phyloP scores from a whole-genome alignment of 352 stramenopile genomes.

The Bremia lactucae region DNA sequence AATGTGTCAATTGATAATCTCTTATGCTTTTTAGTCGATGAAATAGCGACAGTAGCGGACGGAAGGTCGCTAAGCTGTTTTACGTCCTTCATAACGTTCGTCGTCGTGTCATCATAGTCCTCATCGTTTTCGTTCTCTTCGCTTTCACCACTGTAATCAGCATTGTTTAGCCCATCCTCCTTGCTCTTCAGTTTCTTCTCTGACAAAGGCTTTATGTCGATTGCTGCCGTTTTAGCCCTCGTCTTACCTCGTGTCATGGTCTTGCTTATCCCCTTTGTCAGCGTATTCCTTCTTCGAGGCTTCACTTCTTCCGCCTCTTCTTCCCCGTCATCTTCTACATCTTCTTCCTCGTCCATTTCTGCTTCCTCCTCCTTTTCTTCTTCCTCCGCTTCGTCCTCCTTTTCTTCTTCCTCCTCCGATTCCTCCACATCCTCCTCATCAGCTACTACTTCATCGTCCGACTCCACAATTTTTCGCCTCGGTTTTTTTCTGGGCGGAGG shows the following conservation, averaged over 20 bases:
- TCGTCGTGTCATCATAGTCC: slow-evolving; percentile 5
- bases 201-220: background rate
- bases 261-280: slow-evolving; percentile 13
- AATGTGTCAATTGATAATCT: slow-evolving; percentile 50
- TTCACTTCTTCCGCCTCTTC: background rate
- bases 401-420: slow-evolving; percentile 14
- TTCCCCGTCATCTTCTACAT: slow-evolving; percentile 8
- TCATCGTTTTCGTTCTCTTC: slow-evolving; percentile 13
- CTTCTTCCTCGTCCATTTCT: slow-evolving; percentile 7
- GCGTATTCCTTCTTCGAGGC: slow-evolving; percentile 10
- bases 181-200: slow-evolving; percentile 11
- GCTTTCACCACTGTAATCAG: slow-evolving; percentile 21
- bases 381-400: slow-evolving; percentile 14
- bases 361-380: slow-evolving; percentile 19
- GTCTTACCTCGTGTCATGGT: slow-evolving; percentile 18
- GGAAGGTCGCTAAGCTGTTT: slow-evolving; percentile 14
- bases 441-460: slow-evolving; percentile 25
- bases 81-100: slow-evolving; percentile 13
- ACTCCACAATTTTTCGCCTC: slow-evolving; percentile 23
- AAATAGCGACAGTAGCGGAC: slow-evolving; percentile 17
- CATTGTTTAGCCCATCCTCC: slow-evolving; percentile 10
- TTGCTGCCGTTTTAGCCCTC: slow-evolving; percentile 9
- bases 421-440: slow-evolving; percentile 16
- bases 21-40: slow-evolving; percentile 34
- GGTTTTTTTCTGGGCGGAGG: slow-evolving; percentile 25